Evolutionary conservation across 2,329 filamentous ascomycete species (phyloP), one percentile per base, ranked within the genome.

Genomic region (Delphinella strobiligena): DNA sequence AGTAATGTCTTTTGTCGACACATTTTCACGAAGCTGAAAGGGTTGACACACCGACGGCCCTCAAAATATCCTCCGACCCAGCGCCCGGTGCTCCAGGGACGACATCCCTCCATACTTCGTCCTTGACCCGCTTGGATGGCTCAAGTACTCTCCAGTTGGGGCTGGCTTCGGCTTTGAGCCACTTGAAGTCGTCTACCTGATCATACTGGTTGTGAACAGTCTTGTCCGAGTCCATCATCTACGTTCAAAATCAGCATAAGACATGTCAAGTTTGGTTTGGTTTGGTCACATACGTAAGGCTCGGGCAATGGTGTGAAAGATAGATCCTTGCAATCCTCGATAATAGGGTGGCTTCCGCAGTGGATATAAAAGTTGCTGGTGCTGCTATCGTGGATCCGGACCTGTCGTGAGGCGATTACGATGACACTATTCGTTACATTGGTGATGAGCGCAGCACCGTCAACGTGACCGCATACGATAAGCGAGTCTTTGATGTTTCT

Each of bases 171-270:
- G 74, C 70, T 60, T 88, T 93, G 47, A 95, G 72, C 91, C 91
- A 96, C 62, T 93, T 93, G 69, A 98, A 98, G 59, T 98, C 91
- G 58, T 96, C 85, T 12, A 96, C 83, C 52, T 91, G 78, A 50
- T 88, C 74, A 85, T 86, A 98, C 51, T 82, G 74, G 56, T 93
- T 89, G 39, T 27, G 7, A 12, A 7, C 22, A 2, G 52, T 49
- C 1, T 37, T 35, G 19, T 55, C 54, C 4, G 40, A 45, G 40
- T 61, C 46, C 19, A 42, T 43, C 31, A 47, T 42, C 34, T 34
- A 43, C 19, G 59, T 43, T 24, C 54, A 47, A 55, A 62, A 31
- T 1, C 35, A 37, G 29, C 30, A 30, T 19, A 32, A 17, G n/a
- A n/a, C n/a, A n/a, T n/a, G n/a, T n/a, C n/a, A n/a, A n/a, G n/a